Conservation (phyloP, 371 early-diverging fungal species). For the Mucor plumbeus region DNA sequence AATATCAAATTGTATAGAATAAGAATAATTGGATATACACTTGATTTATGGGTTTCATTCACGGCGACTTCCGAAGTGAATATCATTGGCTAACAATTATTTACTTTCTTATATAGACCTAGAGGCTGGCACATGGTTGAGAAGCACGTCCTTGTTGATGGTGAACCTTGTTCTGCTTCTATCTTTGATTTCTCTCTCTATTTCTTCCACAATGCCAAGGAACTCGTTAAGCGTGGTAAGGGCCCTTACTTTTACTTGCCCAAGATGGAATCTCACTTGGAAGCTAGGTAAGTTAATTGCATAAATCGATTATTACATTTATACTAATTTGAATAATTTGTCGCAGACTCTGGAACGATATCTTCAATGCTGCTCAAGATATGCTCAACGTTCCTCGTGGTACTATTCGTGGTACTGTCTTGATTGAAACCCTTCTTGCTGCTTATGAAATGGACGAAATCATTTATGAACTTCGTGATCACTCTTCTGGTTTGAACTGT, state of each 20-base stretch:
- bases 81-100: conserved; percentile 9
- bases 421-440: conserved; percentile 97
- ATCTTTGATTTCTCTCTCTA: conserved; percentile 96
- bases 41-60: neutral
- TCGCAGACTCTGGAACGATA: conserved; percentile 92
- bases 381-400: conserved; percentile 88
- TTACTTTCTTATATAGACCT: conserved; percentile 62
- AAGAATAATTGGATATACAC: neutral
- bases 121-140: conserved; percentile 99
- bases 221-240: conserved; percentile 78
- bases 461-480: conserved; percentile 96
- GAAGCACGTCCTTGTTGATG: conserved; percentile 91
- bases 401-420: conserved; percentile 95
- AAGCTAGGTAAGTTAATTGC: conserved; percentile 69
- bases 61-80: conserved; percentile 9
- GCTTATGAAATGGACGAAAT: conserved; percentile 99
- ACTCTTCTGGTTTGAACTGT: conserved; percentile 97
- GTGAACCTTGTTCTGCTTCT: conserved; percentile 88
- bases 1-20: neutral
- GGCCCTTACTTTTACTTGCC: conserved; percentile 98
- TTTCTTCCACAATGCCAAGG: conserved; percentile 95
- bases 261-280: conserved; percentile 96
- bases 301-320: neutral
- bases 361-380: conserved; percentile 95
- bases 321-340: no score